Conservation (phyloP, 148 eudicot species). For the Vaccinium darrowii region DNA sequence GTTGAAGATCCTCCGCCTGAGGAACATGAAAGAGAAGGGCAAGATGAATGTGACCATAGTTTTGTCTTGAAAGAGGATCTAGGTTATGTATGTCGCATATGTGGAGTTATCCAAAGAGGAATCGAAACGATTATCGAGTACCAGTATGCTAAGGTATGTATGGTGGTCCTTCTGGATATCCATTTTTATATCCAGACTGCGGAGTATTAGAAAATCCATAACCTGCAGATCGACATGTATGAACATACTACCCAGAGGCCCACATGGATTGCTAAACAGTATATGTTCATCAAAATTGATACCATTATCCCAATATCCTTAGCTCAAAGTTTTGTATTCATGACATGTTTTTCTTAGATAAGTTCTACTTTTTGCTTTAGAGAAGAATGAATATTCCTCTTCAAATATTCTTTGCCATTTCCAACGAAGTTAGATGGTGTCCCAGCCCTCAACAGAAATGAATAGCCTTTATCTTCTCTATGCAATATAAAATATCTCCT, state of each 20-base stretch:
- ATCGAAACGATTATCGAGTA: constrained; percentile 87
- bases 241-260: neutral
- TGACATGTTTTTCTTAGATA: neutral
- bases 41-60: constrained; percentile 81
- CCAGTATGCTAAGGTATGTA: constrained; percentile 47
- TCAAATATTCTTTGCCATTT: neutral
- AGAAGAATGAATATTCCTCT: neutral
- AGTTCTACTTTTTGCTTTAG: neutral
- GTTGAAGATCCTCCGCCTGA: constrained; percentile 41
- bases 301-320: neutral
- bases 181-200: neutral
- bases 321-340: neutral
- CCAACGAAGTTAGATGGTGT: neutral
- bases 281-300: neutral
- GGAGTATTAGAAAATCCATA: neutral
- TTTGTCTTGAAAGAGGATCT: constrained; percentile 86
- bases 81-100: constrained; percentile 92
- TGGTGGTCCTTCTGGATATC: neutral
- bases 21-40: constrained; percentile 32
- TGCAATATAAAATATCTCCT: neutral
- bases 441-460: neutral
- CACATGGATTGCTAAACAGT: constrained; percentile 1
- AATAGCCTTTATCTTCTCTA: neutral
- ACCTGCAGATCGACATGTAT: neutral
- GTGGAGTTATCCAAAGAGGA: constrained; percentile 75